These are phyloP conservation scores for Yarrowia alimentaria DNA, from an alignment of 805 yeast genomes.

Conservation along the genomic window DNA sequence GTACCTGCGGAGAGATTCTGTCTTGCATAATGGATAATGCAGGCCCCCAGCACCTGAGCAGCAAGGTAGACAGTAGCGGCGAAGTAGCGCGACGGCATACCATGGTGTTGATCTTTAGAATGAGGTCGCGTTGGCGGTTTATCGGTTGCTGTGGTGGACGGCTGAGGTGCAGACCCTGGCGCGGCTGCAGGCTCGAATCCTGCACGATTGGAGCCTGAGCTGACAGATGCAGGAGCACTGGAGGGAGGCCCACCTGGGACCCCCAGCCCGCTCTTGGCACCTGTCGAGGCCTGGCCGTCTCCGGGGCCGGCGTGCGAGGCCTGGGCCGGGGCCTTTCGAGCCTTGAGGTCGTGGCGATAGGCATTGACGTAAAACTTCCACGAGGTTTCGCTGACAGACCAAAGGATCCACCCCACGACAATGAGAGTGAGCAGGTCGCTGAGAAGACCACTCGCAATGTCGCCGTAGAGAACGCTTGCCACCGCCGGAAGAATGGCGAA, in stretches of 20 bases:
- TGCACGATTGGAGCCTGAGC: not conserved
- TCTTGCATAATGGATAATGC: conserved; percentile 30
- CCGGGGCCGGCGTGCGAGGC: too few species aligned
- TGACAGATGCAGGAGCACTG: not conserved
- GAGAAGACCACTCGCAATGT: conserved; percentile 31
- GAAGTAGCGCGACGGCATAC: conserved; percentile 9
- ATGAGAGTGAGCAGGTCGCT: conserved; percentile 32
- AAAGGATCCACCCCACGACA: conserved; percentile 34
- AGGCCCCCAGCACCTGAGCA: conserved; percentile 33
- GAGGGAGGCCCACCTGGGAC: not conserved
- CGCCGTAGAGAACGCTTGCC: conserved; percentile 30
- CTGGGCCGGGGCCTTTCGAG: too few species aligned
- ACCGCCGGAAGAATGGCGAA: conserved; percentile 34
- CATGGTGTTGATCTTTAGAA: not conserved
- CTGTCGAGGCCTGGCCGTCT: too few species aligned
- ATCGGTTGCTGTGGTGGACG: not conserved
- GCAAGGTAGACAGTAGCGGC: conserved; percentile 29
- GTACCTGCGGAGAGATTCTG: conserved; percentile 31
- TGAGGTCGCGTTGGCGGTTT: not conserved
- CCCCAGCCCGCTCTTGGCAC: too few species aligned
- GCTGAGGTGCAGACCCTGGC: not conserved
- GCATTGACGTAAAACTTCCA: conserved; percentile 32
- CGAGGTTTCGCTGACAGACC: conserved; percentile 32
- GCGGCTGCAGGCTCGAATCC: too few species aligned
- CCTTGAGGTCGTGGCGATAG: conserved; percentile 12